phyloP scores from a whole-genome alignment of 2,329 filamentous ascomycete species.

The Colletotrichum sojae region DNA sequence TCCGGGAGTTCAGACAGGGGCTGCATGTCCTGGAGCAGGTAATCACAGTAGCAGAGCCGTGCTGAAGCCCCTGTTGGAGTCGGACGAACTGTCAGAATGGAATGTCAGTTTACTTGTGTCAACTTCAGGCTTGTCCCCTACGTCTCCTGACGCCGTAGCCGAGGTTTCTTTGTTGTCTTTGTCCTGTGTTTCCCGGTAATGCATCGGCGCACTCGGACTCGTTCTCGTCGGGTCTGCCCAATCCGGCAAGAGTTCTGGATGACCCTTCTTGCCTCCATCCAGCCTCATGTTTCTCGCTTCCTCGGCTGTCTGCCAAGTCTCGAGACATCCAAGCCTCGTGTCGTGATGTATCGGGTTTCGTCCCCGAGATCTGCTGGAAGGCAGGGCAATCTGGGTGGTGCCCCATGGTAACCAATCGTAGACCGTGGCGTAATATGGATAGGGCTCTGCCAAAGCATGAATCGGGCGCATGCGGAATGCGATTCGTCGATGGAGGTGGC shows the following conservation, averaged over 20 bases:
- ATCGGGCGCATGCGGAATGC: conserved; percentile 25
- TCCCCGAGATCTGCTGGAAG: conserved; percentile 8
- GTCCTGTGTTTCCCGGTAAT: conserved; percentile 1
- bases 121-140: conserved; percentile 10
- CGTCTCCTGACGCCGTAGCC: conserved; percentile 7
- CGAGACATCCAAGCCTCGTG: background rate
- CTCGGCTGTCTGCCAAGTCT: conserved; percentile 20
- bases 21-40: conserved; percentile 23
- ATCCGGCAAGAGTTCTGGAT: conserved; percentile 9
- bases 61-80: conserved; percentile 6
- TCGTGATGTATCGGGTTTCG: background rate
- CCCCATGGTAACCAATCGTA: background rate
- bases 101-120: conserved; percentile 14
- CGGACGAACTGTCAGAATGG: conserved; percentile 35
- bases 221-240: conserved; percentile 31
- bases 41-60: background rate
- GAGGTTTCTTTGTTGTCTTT: conserved; percentile 18
- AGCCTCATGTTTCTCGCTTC: conserved; percentile 8
- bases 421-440: conserved; percentile 8
- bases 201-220: conserved; percentile 36
- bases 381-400: conserved; percentile 4
- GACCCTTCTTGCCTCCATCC: background rate
- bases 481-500: conserved; percentile 10
- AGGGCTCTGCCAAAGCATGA: conserved; percentile 7
- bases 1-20: conserved; percentile 24